Evolutionary conservation across 345 rosid genomes (phyloP).

Genomic region (Tarenaya hassleriana): DNA sequence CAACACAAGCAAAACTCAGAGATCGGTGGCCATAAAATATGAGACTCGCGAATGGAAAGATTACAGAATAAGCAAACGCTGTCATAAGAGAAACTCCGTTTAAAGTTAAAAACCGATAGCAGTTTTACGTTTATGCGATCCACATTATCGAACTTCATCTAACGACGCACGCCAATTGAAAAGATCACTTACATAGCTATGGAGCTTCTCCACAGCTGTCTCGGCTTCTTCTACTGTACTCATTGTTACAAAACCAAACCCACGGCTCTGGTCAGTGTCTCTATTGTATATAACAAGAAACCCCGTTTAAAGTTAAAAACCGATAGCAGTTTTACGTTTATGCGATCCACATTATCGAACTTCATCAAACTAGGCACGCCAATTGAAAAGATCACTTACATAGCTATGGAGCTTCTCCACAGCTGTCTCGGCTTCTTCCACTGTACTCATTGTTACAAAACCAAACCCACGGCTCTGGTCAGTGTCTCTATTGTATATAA

Average conservation of each 20-base stretch:
- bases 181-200: conserved; percentile 59
- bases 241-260: conserved; percentile 93
- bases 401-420: conserved; percentile 56
- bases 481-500: conserved; percentile 73
- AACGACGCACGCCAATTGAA: neutral
- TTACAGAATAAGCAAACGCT: too few species aligned
- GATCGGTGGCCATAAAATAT: too few species aligned
- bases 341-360: neutral
- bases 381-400: conserved; percentile 42
- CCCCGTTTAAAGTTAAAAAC: too few species aligned
- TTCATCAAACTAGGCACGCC: neutral
- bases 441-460: conserved; percentile 81
- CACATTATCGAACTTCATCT: neutral
- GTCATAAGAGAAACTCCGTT: too few species aligned
- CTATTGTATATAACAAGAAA: conserved; percentile 74
- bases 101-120: too few species aligned
- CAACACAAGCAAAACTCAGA: too few species aligned
- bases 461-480: conserved; percentile 93
- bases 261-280: conserved; percentile 81
- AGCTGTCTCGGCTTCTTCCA: conserved; percentile 85
- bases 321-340: too few species aligned
- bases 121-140: neutral
- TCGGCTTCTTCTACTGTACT: conserved; percentile 86
- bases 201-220: conserved; percentile 56
- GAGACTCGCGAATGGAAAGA: too few species aligned